These are phyloP conservation scores for Stipa capillata DNA, from an alignment of 176 grass and related monocot species.

Conservation along the genomic window DNA sequence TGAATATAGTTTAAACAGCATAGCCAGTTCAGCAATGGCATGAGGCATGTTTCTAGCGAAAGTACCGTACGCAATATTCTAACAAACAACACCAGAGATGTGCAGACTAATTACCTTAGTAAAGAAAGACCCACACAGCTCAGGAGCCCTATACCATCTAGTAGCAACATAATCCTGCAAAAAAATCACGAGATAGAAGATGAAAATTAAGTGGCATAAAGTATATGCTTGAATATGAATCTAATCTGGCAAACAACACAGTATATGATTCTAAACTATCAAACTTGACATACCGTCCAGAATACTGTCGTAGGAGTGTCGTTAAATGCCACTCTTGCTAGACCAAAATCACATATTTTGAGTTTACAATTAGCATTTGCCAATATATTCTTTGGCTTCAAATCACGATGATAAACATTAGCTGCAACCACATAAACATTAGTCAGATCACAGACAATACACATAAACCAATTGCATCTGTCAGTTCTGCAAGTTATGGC, in stretches of 20 bases:
- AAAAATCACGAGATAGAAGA: not conserved
- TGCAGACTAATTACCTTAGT: conserved; percentile 61
- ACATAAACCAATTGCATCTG: not conserved
- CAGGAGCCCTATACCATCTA: conserved; percentile 98
- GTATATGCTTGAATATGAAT: not conserved
- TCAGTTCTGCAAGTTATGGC: not conserved
- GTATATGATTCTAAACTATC: not conserved
- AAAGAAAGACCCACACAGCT: conserved; percentile 97
- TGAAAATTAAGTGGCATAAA: not conserved
- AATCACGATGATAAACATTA: conserved; percentile 98
- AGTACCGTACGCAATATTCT: not conserved
- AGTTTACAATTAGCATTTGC: conserved; percentile 99
- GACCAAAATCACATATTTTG: conserved; percentile 97
- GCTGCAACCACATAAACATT: conserved; percentile 51
- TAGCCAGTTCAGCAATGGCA: not conserved
- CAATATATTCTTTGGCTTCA: conserved; percentile 99
- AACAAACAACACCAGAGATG: conserved; percentile 16
- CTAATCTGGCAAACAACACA: not conserved
- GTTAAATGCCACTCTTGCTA: conserved; percentile 95
- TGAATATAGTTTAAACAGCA: not conserved
- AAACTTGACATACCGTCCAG: conserved; percentile 76
- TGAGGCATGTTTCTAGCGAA: not conserved
- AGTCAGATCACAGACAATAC: not conserved
- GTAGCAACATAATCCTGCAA: conserved; percentile 98
- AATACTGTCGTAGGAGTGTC: conserved; percentile 87